Base-by-base conservation (phyloP, 2,329 filamentous ascomycete species). In the Sarocladiaceae sp. region DNA sequence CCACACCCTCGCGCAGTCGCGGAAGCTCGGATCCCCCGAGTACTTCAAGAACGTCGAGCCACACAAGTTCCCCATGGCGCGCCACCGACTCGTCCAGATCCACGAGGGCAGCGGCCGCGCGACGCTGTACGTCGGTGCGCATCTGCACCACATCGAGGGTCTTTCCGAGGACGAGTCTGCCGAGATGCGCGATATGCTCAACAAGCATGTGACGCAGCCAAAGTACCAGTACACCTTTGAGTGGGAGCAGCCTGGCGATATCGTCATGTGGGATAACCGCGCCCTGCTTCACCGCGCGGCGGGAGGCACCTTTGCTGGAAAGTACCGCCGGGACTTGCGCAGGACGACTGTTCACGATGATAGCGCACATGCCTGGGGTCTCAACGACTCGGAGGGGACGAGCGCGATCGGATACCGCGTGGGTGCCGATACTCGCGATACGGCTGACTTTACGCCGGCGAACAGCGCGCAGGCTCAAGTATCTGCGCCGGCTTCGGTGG, bases 201-300 rank as follows among this genome's bases (percentile, higher is more conserved):
- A 69, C 31, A 52, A 53, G 3, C 73, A 77, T 53, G 68, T 64
- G 0, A 69, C 66, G 4, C 68, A 73, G 57, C 55, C 63, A 1
- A 70, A 71, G 52, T 73, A 74, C 50, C 55, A 65, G 0, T 47
- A 70, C 6, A 63, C 59, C 5, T 63, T 78, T 3, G 55, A 62
- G 32, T 81, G 75, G 76, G 50, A 68, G 21, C 54, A 67, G 6
- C 52, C 59, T 0, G 67, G 72, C 0, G 77, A 80, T 53, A 37
- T 80, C 45, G 55, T 80, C 13, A 64, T 76, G 15, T 81, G 78
- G 77, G 77, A 82, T 51, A 81, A 81, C 54, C 72, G 72, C 0
- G 69, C 65, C 40, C 70, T 74, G 13, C 66, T 80, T 64, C 76
- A 82, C 56, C 58, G 74, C 5, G 72, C 73, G 0, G 67, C 64